Evolutionary conservation across 2,329 filamentous ascomycete species (phyloP), one percentile per base, ranked within the genome.

Genomic region (Colletotrichum chlorophyti): DNA sequence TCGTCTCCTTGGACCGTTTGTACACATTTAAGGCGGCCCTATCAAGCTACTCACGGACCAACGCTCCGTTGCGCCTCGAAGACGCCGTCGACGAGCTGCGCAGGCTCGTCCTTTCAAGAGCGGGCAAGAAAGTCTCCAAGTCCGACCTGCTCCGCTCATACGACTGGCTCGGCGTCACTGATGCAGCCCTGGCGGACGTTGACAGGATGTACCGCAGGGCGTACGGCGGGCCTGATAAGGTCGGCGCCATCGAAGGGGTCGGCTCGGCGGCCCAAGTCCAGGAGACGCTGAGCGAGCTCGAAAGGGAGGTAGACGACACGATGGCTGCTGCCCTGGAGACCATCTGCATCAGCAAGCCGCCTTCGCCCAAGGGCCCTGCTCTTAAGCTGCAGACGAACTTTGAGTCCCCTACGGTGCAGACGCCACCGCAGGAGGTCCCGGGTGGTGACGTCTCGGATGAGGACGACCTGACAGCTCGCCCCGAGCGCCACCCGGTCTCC

Each of bases 1-100:
- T 90, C 7, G 69, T 88, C 12, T 79, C 84, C 0, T 77, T 88
- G 10, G 86, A 89, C 69, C 79, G 84, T 46, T 70, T 88, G 41
- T 90, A 88, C 72, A 85, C 83, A 37, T 84, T 90, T 73, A 88
- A 88, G 69, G 77, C 78, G 42, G 83, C 84, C 1, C 76, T 89
- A 10, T 78, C 82, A 15, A 79, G 79, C 62, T 88, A 88, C 68
- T 78, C 82, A 5, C 76, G 76, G 55, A 79, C 76, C 1, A 70
- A 68, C 15, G 74, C 74, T 31, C 72, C 72, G 10, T 67, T 74
- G 27, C 76, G 80, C 10, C 76, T 88, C 8, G 83, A 87, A 63
- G 80, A 85, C 43, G 84, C 86, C 24, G 83, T 89, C 43, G 84
- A 88, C 68, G 85, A 87, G 67, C 76, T 89, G 32, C 79, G 85